phyloP scores from a whole-genome alignment of 768 basidiomycete genomes.

The Fistulinella prunicolor region DNA sequence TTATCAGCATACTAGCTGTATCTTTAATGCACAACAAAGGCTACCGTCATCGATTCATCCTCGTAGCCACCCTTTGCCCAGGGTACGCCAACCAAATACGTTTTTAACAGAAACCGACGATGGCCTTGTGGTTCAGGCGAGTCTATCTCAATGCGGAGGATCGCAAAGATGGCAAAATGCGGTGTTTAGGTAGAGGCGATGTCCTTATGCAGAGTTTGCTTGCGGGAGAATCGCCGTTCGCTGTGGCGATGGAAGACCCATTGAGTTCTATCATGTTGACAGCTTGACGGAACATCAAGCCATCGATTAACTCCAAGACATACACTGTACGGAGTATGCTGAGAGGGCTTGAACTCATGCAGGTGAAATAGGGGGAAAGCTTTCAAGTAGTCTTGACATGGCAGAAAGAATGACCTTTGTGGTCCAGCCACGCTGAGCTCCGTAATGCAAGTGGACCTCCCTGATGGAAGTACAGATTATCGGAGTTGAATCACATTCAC shows the following conservation, averaged over 20 bases:
- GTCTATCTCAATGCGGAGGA: constrained; percentile 49
- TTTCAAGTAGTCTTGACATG: constrained; percentile 44
- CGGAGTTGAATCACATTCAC: not conserved
- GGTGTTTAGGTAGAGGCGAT: constrained; percentile 40
- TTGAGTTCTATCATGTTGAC: constrained; percentile 52
- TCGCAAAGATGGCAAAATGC: constrained; percentile 44
- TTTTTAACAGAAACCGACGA: constrained; percentile 51
- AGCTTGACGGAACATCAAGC: constrained; percentile 42
- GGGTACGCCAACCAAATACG: constrained; percentile 32
- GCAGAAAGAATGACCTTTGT: constrained; percentile 45
- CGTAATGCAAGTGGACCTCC: constrained; percentile 52
- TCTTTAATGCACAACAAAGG: constrained; percentile 49
- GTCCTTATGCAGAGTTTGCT: constrained; percentile 52
- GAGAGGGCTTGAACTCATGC: constrained; percentile 47
- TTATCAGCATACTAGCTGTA: constrained; percentile 41
- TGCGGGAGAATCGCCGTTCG: constrained; percentile 43
- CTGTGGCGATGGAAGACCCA: constrained; percentile 51
- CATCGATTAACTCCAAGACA: constrained; percentile 45
- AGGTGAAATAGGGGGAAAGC: no score
- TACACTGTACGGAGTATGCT: constrained; percentile 53
- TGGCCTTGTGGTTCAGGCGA: constrained; percentile 39
- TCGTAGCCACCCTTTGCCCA: constrained; percentile 34
- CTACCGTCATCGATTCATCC: constrained; percentile 43
- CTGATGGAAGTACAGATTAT: constrained; percentile 52
- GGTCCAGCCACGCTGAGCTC: constrained; percentile 48